Base-by-base conservation (phyloP, 2,329 filamentous ascomycete species). In the Rhynchosporium agropyri region DNA sequence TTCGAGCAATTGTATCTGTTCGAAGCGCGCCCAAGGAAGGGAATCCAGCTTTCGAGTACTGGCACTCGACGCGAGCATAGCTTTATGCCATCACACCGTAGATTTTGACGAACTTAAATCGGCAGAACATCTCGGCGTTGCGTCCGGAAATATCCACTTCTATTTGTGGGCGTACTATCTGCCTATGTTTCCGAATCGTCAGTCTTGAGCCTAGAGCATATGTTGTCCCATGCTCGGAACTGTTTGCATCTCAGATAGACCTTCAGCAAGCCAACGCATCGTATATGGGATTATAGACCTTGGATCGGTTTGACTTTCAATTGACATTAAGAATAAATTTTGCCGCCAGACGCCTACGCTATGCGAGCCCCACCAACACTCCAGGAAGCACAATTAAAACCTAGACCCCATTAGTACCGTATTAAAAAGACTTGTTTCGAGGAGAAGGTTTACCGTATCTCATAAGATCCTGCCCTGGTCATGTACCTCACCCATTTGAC, bases 401-500 rank as follows among this genome's bases (percentile, higher is more conserved):
- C 68, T 68, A 51, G 12, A 28, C 20, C 12, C 40, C 40, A 43
- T 65, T 40, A 65, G 63, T 43, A 43, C 50, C 29, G 1, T 12
- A 15, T 42, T 5, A 4, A 20, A n/a, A 40, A 2, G 36, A 8
- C n/a, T 6, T 4, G 50, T 49, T 6, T 42, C 7, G 10, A 9
- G 29, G 43, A n/a, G 33, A 60, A 69, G 4, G 8, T 67, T 66
- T 68, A 96, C 89, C 92, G 84, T 75, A 99, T 97, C 79, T 99
- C 95, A 77, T 99, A 99, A 77, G 92, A 97, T 33, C 95, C 95
- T 15, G 94, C 95, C 69, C 94, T 87, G 20, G 95, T 99, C 95
- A 99, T 98, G 78, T 99, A 99, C 71, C 95, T 83, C 71, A 99
- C 95, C 95, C 95, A 99, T 78, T 99, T 99, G 55, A 99, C 95